Percentiles rank a stretch among this genome's conserved stretches.
phyloP scores from a whole-genome alignment of 768 basidiomycete species.

The Suillus subaureus region DNA sequence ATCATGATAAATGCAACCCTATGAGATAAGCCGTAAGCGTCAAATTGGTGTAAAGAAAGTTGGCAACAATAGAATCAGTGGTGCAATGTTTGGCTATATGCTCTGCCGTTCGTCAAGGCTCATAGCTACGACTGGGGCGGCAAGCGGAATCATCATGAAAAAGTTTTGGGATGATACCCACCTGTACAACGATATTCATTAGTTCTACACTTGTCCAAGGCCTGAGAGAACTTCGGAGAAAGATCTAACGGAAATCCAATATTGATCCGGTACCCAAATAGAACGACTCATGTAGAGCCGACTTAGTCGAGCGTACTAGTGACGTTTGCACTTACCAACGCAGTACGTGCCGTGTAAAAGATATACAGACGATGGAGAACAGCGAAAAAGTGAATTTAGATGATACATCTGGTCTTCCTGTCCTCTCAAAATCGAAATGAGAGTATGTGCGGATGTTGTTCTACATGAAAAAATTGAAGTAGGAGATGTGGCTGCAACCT shows the following conservation, averaged over 20 bases:
- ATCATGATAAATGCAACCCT: background rate
- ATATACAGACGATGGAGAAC: conserved; percentile 79
- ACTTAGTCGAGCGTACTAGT: conserved; percentile 28
- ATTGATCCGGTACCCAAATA: conserved; percentile 49
- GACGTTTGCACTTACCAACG: conserved; percentile 52
- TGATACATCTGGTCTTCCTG: conserved; percentile 66
- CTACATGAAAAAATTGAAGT: background rate
- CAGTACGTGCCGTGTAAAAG: conserved; percentile 67
- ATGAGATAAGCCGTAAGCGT: conserved; percentile 5
- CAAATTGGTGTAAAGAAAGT: conserved; percentile 13
- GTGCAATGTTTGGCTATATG: conserved; percentile 68
- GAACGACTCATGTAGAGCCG: conserved; percentile 21
- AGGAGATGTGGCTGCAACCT: background rate
- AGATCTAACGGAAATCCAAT: conserved; percentile 71
- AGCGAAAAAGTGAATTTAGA: conserved; percentile 39
- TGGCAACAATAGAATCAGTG: conserved; percentile 43
- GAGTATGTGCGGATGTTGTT: conserved; percentile 36
- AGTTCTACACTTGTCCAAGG: conserved; percentile 67
- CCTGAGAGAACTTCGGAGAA: conserved; percentile 70
- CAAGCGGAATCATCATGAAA: conserved; percentile 61
- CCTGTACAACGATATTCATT: conserved; percentile 14
- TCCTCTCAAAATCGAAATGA: conserved; percentile 66
- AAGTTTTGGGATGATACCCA: conserved; percentile 29
- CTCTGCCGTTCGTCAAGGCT: conserved; percentile 67
- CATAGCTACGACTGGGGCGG: conserved; percentile 74